Conservation (phyloP, 176 grass and related monocot species). For the Carex cristatella region DNA sequence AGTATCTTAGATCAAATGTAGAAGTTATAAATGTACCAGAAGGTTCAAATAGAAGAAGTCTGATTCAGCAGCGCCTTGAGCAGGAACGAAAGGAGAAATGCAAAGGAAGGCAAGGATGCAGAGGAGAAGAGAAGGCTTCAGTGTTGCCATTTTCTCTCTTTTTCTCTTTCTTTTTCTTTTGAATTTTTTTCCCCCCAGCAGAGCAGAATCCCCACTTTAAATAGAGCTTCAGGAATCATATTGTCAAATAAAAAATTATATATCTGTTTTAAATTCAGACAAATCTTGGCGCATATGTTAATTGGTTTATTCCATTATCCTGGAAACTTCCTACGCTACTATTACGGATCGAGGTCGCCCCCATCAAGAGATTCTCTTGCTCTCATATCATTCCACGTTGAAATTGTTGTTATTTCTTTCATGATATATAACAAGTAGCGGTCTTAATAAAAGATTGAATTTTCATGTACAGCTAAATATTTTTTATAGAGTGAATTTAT, state of each 20-base stretch:
- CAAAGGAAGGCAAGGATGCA: conserved; percentile 12
- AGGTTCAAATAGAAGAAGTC: conserved; percentile 27
- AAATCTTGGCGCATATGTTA: too few relatives aligned
- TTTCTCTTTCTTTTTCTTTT: background rate
- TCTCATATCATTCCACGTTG: too few relatives aligned
- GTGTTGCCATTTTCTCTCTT: background rate
- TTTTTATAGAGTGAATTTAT: too few relatives aligned
- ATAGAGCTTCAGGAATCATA: background rate
- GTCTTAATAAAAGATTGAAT: too few relatives aligned
- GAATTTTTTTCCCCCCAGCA: background rate
- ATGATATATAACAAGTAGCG: too few relatives aligned
- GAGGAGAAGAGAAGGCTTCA: conserved; percentile 24
- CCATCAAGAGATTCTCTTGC: too few relatives aligned
- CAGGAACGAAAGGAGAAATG: background rate
- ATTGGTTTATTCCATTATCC: background rate
- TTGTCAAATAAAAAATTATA: too few relatives aligned
- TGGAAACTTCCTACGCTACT: too few relatives aligned
- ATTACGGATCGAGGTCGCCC: too few relatives aligned
- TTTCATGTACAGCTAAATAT: too few relatives aligned
- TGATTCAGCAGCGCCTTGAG: background rate
- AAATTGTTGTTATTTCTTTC: too few relatives aligned
- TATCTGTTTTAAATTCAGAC: too few relatives aligned
- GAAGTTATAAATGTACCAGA: background rate
- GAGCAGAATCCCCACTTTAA: background rate
- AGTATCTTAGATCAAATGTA: background rate